phyloP scores from a whole-genome alignment of 768 basidiomycete genomes.

The Hericium erinaceus region DNA sequence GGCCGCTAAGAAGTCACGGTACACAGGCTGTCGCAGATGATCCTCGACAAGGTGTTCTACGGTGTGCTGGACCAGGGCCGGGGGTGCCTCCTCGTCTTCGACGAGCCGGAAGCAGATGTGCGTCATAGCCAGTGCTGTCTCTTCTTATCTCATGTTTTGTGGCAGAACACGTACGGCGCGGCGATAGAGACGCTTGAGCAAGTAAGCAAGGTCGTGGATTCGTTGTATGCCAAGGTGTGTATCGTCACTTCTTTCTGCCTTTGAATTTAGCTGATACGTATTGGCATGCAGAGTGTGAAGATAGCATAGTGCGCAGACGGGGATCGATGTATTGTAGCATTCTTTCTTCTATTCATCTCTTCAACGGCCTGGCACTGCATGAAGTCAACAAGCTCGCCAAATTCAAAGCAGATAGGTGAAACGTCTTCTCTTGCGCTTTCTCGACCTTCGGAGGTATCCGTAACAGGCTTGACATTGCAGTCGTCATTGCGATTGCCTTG shows the following conservation, averaged over 20 bases:
- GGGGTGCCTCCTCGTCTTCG: slow-evolving; percentile 87
- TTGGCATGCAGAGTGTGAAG: slow-evolving; percentile 10
- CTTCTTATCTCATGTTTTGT: background rate
- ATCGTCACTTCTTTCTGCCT: slow-evolving; percentile 13
- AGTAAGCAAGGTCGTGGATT: slow-evolving; percentile 90
- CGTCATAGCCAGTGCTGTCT: slow-evolving; percentile 22
- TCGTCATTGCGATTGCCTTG: too few relatives aligned
- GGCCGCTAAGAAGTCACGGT: background rate
- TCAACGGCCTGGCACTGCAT: too few relatives aligned
- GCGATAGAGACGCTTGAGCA: slow-evolving; percentile 87
- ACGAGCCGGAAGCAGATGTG: slow-evolving; percentile 79
- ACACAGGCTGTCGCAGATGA: slow-evolving; percentile 89
- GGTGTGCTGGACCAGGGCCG: slow-evolving; percentile 96
- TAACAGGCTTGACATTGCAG: too few relatives aligned
- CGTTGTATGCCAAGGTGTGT: slow-evolving; percentile 75
- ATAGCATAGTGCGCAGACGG: slow-evolving; percentile 10
- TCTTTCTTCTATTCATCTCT: background rate
- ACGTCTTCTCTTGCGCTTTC: too few relatives aligned
- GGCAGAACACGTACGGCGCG: slow-evolving; percentile 77
- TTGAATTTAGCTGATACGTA: background rate
- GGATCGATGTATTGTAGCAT: background rate
- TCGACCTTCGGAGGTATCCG: too few relatives aligned
- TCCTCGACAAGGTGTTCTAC: slow-evolving; percentile 87
- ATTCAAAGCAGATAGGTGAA: too few relatives aligned
- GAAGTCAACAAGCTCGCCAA: too few relatives aligned